Conservation (phyloP, 2,329 filamentous ascomycete species). For the Sclerotinia spermophila region DNA sequence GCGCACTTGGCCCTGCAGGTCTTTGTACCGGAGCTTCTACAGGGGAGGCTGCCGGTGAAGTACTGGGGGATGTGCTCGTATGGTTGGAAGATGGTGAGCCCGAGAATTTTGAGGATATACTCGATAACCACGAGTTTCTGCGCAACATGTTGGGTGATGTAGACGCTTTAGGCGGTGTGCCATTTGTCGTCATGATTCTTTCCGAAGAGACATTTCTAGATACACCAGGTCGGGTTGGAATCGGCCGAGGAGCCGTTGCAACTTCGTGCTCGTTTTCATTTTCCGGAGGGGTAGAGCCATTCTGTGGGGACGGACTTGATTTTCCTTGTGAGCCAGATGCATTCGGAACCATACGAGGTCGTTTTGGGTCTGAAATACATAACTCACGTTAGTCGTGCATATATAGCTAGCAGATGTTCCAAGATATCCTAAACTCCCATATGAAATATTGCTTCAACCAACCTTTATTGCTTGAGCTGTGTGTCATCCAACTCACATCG, state of each 20-base stretch:
- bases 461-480: conserved; percentile 34
- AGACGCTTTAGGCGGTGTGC: conserved; percentile 27
- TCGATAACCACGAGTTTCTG: conserved; percentile 86
- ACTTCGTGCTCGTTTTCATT: conserved; percentile 8
- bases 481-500: conserved; percentile 38
- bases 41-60: conserved; percentile 29
- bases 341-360: conserved; percentile 14
- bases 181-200: conserved; percentile 28
- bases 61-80: conserved; percentile 31
- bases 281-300: conserved; percentile 5
- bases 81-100: conserved; percentile 31
- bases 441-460: conserved; percentile 23
- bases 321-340: not conserved
- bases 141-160: conserved; percentile 38
- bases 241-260: not conserved
- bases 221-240: conserved; percentile 27
- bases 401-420: not conserved
- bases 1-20: conserved; percentile 39
- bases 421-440: conserved; percentile 29
- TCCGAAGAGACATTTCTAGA: conserved; percentile 31
- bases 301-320: conserved; percentile 4
- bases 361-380: conserved; percentile 2
- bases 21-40: conserved; percentile 36
- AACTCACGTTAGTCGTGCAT: conserved; percentile 2
- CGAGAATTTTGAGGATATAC: conserved; percentile 88